Conservation (phyloP, 2,329 filamentous ascomycete species). For the Madurella fahalii region DNA sequence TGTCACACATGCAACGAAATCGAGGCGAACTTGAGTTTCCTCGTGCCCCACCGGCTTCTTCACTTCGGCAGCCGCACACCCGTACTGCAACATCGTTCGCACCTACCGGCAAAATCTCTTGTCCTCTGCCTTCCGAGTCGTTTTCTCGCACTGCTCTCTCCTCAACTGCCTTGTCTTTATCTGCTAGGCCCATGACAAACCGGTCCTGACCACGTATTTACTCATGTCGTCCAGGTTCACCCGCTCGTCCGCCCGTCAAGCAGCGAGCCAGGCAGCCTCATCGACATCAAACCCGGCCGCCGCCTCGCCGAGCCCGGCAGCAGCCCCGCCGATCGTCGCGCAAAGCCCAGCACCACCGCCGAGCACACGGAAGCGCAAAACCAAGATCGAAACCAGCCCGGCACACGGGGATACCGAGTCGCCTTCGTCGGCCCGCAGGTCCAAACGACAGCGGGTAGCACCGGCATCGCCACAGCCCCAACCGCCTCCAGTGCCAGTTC, state of each 20-base stretch:
- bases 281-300: conserved; percentile 40
- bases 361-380: conserved; percentile 72
- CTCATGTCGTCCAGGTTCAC: conserved; percentile 97
- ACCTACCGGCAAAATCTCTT: conserved; percentile 8
- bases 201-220: conserved; percentile 35
- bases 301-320: conserved; percentile 36
- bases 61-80: conserved; percentile 3
- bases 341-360: conserved; percentile 35
- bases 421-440: conserved; percentile 49
- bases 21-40: background rate
- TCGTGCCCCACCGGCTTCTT: background rate
- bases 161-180: conserved; percentile 16
- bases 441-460: conserved; percentile 67
- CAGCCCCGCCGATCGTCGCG: conserved; percentile 38
- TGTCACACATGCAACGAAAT: conserved; percentile 3
- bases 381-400: conserved; percentile 46
- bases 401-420: conserved; percentile 30
- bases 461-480: conserved; percentile 38
- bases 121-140: conserved; percentile 12
- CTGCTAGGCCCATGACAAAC: conserved; percentile 27
- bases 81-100: conserved; percentile 4
- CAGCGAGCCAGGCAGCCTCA: conserved; percentile 59
- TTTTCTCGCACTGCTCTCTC: conserved; percentile 18
- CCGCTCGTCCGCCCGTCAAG: conserved; percentile 89
- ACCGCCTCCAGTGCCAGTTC: conserved; percentile 32